phyloP scores from a whole-genome alignment of 2,329 filamentous ascomycete genomes.

The Cercospora nicotianae region DNA sequence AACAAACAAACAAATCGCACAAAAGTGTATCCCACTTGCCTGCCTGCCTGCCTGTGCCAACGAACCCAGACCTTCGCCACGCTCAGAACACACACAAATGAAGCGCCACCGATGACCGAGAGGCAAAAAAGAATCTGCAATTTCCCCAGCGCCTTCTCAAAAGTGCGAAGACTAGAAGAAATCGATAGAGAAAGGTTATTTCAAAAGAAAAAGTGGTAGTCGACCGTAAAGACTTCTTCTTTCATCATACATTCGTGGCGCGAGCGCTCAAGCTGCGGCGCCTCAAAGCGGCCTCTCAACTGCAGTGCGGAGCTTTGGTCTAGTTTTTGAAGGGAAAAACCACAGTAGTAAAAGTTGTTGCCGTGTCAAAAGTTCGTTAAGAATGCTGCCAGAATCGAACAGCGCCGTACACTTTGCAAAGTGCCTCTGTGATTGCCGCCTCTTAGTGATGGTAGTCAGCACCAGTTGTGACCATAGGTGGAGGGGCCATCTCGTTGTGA shows the following conservation, averaged over 20 bases:
- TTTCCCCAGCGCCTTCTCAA: background rate
- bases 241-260: conserved; percentile 8
- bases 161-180: background rate
- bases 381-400: conserved; percentile 13
- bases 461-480: conserved; percentile 47
- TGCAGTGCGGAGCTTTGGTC: background rate
- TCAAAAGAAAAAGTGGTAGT: background rate
- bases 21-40: background rate
- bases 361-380: conserved; percentile 10
- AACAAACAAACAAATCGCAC: background rate
- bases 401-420: conserved; percentile 12
- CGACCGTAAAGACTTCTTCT: conserved; percentile 4
- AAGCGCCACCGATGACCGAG: background rate
- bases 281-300: conserved; percentile 11
- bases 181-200: background rate
- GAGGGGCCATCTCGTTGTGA: conserved; percentile 44
- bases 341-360: conserved; percentile 17
- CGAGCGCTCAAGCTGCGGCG: conserved; percentile 12
- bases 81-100: background rate
- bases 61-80: conserved; percentile 9
- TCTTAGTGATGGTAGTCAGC: conserved; percentile 40
- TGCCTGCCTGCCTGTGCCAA: conserved; percentile 3
- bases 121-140: background rate
- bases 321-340: conserved; percentile 10
- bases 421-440: background rate